phyloP scores from a whole-genome alignment of 345 rosid genomes.

The Pugionium cornutum region DNA sequence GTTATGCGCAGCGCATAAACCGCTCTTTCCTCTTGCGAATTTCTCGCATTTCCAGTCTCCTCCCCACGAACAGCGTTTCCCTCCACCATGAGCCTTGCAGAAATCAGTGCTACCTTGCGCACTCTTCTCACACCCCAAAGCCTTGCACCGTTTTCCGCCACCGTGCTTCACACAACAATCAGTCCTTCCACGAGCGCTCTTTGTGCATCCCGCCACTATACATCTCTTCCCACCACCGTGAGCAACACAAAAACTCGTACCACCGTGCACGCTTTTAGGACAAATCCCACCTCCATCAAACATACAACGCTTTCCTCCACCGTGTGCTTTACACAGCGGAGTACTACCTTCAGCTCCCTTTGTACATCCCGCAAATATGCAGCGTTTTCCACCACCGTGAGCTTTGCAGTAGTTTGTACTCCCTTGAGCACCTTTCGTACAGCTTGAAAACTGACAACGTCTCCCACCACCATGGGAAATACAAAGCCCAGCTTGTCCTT shows the following conservation, averaged over 20 bases:
- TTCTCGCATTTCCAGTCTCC: slow-evolving; percentile 80
- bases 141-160: slow-evolving; percentile 84
- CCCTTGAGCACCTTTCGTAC: slow-evolving; percentile 91
- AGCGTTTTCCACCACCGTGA: slow-evolving; percentile 95
- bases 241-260: slow-evolving; percentile 90
- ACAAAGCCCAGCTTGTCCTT: slow-evolving; percentile 93
- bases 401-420: slow-evolving; percentile 91
- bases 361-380: slow-evolving; percentile 85
- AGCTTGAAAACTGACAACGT: slow-evolving; percentile 64
- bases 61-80: slow-evolving; percentile 81
- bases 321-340: slow-evolving; percentile 91
- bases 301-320: slow-evolving; percentile 95
- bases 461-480: slow-evolving; percentile 98
- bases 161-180: slow-evolving; percentile 92
- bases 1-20: slow-evolving; percentile 90
- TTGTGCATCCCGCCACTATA: slow-evolving; percentile 75
- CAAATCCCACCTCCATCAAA: slow-evolving; percentile 93
- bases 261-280: slow-evolving; percentile 95
- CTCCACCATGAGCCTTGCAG: slow-evolving; percentile 98
- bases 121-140: slow-evolving; percentile 75
- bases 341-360: slow-evolving; percentile 99
- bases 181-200: slow-evolving; percentile 95
- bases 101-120: slow-evolving; percentile 97
- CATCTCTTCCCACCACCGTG: slow-evolving; percentile 98
- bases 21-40: slow-evolving; percentile 91